Conservation (phyloP, 2,329 filamentous ascomycete species). For the Cercospora canescens region DNA sequence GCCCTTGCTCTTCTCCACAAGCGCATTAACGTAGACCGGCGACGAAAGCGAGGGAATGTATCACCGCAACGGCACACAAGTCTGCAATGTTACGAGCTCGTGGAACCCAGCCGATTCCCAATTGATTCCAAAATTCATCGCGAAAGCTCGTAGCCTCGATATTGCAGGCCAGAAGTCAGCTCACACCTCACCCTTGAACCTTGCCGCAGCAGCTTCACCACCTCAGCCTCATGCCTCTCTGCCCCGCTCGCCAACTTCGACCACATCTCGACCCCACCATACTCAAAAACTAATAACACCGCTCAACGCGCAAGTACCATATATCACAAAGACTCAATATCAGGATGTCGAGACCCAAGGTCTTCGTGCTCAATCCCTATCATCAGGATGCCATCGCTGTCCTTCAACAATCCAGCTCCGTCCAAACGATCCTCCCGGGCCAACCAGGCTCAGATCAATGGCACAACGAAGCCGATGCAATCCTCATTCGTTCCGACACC, state of each 20-base stretch:
- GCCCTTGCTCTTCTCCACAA: no score
- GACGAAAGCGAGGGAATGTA: no score
- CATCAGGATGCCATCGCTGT: slow-evolving; percentile 31
- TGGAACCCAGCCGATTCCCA: no score
- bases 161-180: neutral
- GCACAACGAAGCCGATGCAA: slow-evolving; percentile 25
- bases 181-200: neutral
- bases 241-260: slow-evolving; percentile 11
- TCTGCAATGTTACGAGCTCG: no score
- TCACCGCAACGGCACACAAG: no score
- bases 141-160: no score
- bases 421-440: slow-evolving; percentile 26
- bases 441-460: slow-evolving; percentile 22
- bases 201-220: neutral
- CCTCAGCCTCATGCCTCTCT: slow-evolving; percentile 1
- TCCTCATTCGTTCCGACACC: slow-evolving; percentile 32
- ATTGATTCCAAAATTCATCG: no score
- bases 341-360: slow-evolving; percentile 3
- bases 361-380: slow-evolving; percentile 33
- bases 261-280: neutral
- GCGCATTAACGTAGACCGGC: no score
- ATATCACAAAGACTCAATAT: neutral
- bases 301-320: neutral
- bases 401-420: slow-evolving; percentile 15
- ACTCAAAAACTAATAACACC: neutral